Conservation (phyloP, 2,329 filamentous ascomycete species). For the Sordariomycetes sp. region DNA sequence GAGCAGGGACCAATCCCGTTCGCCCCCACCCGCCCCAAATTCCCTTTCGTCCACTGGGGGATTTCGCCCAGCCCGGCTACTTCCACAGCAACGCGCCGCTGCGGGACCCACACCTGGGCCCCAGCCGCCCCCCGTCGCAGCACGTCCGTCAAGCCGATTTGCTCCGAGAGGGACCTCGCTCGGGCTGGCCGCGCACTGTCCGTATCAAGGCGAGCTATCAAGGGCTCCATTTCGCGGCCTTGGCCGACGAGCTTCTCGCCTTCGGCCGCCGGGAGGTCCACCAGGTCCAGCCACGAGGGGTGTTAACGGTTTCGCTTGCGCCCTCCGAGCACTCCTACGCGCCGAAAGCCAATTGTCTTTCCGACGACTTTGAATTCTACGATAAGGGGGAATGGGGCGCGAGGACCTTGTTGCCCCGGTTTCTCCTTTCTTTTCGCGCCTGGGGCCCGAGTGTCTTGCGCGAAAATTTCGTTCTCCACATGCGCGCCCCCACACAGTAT, state of each 20-base stretch:
- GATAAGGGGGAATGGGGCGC: not conserved
- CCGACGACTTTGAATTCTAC: not conserved
- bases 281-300: not conserved
- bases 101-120: not conserved
- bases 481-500: not conserved
- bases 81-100: constrained; percentile 1
- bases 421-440: not conserved
- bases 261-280: not conserved
- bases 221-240: not conserved
- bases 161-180: not conserved
- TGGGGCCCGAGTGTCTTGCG: not conserved
- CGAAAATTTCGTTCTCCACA: not conserved
- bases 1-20: constrained; percentile 2
- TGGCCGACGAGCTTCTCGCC: not conserved
- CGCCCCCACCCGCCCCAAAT: not conserved
- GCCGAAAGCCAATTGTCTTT: not conserved
- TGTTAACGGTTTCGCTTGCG: not conserved
- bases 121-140: not conserved
- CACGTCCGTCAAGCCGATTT: not conserved
- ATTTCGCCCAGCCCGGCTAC: not conserved
- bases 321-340: not conserved
- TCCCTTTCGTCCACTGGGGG: not conserved
- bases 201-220: not conserved
- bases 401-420: not conserved
- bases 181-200: not conserved